Conservation (phyloP, 1,139 yeast genomes). For the Taphrina pruni region DNA sequence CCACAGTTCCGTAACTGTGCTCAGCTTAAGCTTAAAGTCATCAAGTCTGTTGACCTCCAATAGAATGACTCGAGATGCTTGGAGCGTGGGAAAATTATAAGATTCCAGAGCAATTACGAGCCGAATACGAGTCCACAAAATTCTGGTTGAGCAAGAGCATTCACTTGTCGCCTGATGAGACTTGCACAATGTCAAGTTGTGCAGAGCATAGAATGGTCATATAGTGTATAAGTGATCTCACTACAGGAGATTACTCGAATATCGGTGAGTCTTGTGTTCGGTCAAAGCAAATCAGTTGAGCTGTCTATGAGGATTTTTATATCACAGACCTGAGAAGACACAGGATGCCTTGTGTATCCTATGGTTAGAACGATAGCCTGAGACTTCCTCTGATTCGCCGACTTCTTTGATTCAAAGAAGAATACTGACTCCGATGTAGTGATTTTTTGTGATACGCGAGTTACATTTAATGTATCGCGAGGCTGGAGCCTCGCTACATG, state of each 20-base stretch:
- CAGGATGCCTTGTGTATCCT: slow-evolving; percentile 13
- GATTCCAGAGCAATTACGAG: slow-evolving; percentile 7
- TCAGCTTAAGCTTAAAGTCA: not conserved
- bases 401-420: not conserved
- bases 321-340: slow-evolving; percentile 42
- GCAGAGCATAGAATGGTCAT: no score
- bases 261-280: not conserved
- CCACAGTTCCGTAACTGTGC: not conserved
- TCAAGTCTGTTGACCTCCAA: not conserved
- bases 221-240: no score
- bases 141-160: not conserved
- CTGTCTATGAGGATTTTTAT: slow-evolving; percentile 36
- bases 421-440: not conserved
- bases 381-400: slow-evolving; percentile 10
- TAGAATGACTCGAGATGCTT: slow-evolving; percentile 3
- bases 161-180: not conserved
- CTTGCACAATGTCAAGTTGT: no score
- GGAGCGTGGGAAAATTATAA: slow-evolving; percentile 6
- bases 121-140: slow-evolving; percentile 13
- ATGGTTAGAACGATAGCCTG: slow-evolving; percentile 41
- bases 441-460: not conserved
- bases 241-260: no score
- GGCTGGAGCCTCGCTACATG: not conserved
- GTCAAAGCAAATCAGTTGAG: not conserved
- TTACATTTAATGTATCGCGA: not conserved